phyloP scores from a whole-genome alignment of 1,284 basidiomycete genomes.

The Marasmius oreades region DNA sequence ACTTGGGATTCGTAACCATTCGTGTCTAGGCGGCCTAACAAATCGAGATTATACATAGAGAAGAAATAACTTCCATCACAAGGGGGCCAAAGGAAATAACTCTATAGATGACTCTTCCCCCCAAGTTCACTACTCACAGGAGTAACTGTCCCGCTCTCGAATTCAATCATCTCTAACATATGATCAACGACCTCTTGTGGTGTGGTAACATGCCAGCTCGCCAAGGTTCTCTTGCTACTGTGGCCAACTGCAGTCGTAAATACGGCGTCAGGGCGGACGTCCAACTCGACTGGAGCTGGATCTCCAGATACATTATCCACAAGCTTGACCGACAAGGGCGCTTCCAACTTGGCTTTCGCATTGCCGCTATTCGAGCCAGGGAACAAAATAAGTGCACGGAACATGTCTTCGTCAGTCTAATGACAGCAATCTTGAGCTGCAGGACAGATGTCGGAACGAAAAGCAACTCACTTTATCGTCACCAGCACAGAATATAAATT shows the following conservation, averaged over 20 bases:
- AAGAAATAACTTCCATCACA: no score
- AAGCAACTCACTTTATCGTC: constrained; percentile 81
- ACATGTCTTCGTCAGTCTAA: constrained; percentile 95
- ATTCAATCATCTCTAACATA: constrained; percentile 47
- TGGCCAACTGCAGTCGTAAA: constrained; percentile 89
- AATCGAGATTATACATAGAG: no score
- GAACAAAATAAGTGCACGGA: constrained; percentile 79
- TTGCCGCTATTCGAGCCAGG: constrained; percentile 19
- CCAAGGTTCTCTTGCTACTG: constrained; percentile 82
- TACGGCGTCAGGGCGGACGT: constrained; percentile 64
- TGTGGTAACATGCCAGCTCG: constrained; percentile 85
- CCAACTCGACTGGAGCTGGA: constrained; percentile 53
- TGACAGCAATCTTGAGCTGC: background rate
- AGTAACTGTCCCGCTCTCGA: background rate
- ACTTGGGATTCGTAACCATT: no score
- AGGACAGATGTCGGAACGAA: background rate
- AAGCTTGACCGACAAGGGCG: constrained; percentile 73
- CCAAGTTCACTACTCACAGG: background rate
- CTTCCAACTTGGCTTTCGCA: constrained; percentile 54
- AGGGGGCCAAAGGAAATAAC: no score
- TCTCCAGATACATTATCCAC: constrained; percentile 31
- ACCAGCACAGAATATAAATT: constrained; percentile 96
- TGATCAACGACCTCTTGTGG: constrained; percentile 73
- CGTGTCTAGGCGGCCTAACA: no score
- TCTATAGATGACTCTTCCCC: background rate